Base-by-base conservation (phyloP, 2,329 filamentous ascomycete genomes). In the Fusarium temperatum region DNA sequence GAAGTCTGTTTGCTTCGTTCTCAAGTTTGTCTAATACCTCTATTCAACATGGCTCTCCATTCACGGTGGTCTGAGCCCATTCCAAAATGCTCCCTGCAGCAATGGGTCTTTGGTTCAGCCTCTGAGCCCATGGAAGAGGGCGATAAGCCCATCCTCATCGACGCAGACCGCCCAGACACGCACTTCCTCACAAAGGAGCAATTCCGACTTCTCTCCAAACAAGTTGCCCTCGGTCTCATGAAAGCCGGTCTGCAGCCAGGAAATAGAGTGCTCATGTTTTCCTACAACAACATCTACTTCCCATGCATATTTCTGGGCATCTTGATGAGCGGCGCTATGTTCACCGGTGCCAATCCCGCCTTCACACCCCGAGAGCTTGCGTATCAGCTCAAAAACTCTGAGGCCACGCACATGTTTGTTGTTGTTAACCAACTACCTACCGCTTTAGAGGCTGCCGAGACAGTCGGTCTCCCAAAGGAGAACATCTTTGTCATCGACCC, bases 291-390 rank as follows among this genome's bases (percentile, higher is more conserved):
- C 72, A 79, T 96, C 8, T 94, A 92, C 82, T 94, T 92, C 78
- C 92, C 93, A 0, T 85, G 89, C 1, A 83, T 93, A 0, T 89
- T 95, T 57, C 85, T 94, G 78, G 93, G 93, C 17, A 86, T 92
- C 12, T 84, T 94, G 41, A 94, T 94, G 89, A 92, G 93, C 0
- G 93, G 93, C 6, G 92, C 92, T 2, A 84, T 96, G 56, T 95
- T 96, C 82, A 93, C 91, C 0, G 93, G 93, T 20, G 92, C 92
- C 2, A 94, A 94, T 68, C 93, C 92, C 0, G 85, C 85, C 4
- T 94, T 78, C 38, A 91, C 93, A 0, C 84, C 89, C 0, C 84
- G 92, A 20, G 94, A 96, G 81, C 82, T 97, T 42, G 92, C 91
- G 3, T 92, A 94, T 80, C 94, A 96, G 80, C 84, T 96, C 22